Evolutionary conservation across 805 yeast species (phyloP).

Genomic region (Candida boidinii): DNA sequence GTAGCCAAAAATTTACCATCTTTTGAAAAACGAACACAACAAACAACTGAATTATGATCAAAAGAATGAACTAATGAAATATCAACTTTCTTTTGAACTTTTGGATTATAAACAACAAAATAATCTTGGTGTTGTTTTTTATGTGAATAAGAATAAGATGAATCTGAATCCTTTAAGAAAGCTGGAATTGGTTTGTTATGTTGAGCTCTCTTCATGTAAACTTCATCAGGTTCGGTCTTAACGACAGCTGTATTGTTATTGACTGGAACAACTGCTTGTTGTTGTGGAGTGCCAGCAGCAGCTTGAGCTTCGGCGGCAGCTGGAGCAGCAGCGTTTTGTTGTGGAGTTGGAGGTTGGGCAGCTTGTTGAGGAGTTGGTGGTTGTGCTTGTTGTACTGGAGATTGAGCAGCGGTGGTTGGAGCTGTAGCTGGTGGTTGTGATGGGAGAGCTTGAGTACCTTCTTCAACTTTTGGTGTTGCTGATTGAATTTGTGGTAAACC

Average conservation of each 20-base stretch:
- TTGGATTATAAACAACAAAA: slow-evolving; percentile 85
- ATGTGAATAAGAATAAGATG: slow-evolving; percentile 64
- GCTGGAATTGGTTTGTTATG: slow-evolving; percentile 76
- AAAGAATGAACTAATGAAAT: slow-evolving; percentile 84
- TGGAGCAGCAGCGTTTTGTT: slow-evolving; percentile 10
- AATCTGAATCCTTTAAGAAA: slow-evolving; percentile 73
- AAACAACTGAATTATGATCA: slow-evolving; percentile 90
- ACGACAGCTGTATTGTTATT: slow-evolving; percentile 4
- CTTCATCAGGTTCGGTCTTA: slow-evolving; percentile 18
- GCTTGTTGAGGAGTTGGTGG: slow-evolving; percentile 8
- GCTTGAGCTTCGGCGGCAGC: slow-evolving; percentile 14
- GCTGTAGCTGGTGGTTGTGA: slow-evolving; percentile 14
- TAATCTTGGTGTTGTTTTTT: slow-evolving; percentile 81
- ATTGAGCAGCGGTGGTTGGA: slow-evolving; percentile 15
- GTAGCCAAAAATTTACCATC: slow-evolving; percentile 93
- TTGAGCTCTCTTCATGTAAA: slow-evolving; percentile 32
- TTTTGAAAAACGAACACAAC: slow-evolving; percentile 88
- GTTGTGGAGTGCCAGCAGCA: slow-evolving; percentile 7
- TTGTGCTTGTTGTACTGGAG: slow-evolving; percentile 17
- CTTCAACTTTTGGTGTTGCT: no score
- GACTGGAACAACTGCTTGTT: no score
- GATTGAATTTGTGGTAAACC: slow-evolving; percentile 19
- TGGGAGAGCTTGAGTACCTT: slow-evolving; percentile 17
- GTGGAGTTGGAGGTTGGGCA: slow-evolving; percentile 5
- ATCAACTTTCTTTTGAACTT: slow-evolving; percentile 66